Evolutionary conservation across 1,284 basidiomycete species (phyloP), one percentile per base, ranked within the genome.

Genomic region (Cerrena zonata): DNA sequence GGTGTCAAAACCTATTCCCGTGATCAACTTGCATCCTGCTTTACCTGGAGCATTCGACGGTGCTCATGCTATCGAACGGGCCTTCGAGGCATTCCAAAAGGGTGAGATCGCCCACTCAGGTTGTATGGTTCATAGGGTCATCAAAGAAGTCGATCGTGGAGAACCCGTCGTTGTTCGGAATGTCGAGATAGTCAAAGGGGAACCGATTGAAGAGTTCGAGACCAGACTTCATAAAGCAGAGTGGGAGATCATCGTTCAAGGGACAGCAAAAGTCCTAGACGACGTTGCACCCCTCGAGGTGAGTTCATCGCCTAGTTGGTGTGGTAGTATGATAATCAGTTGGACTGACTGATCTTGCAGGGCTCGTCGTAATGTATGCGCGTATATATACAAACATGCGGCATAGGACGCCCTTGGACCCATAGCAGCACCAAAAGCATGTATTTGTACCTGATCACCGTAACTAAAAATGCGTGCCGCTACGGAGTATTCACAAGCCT

Each of bases 21-120:
- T 96, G 58, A 96, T 99, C 74, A 99, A 99, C 66, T 75, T 99
- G 10, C 96, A 99, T 63, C 95, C 96, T 7, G 96, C 95, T 4
- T 74, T 99, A 2, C 96, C 96, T 0, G 91, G 91, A 0, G 85
- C 89, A 4, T 99, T 99, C 60, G 94, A 97, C 60, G 96, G 96
- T 7, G 85, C 92, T 3, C 79, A 90, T 61, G 94, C 94, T 1
- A 91, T 98, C 51, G 81, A 88, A 52, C 76, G 95, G 21, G 92
- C 94, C 2, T 94, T 84, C 64, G 91, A 91, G 55, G 94, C 94
- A 1, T 95, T 88, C 65, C 78, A 90, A 62, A 78, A 76, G 52
- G 92, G 91, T 3, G 85, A 92, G 63, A 83, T 94, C 48, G 71
- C 74, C 34, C 71, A 77, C 50, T 87, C 91, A 0, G 95, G 95